A percentile compares a stretch with the other conserved stretches of the same genome.
Conservation (phyloP, 805 yeast species). For the Dipodascus geniculatus region DNA sequence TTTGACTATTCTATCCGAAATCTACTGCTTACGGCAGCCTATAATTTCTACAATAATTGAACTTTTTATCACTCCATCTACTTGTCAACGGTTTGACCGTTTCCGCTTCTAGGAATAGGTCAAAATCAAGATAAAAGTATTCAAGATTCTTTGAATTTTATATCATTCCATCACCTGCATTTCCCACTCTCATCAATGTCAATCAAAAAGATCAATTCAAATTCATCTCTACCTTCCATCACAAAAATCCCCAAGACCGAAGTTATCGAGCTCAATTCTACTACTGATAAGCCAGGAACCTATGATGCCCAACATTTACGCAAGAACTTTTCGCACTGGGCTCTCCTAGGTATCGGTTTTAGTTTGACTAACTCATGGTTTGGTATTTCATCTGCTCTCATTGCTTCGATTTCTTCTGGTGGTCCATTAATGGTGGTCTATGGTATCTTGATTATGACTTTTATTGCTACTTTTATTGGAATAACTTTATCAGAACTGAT, state of each 20-base stretch:
- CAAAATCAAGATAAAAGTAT: no score
- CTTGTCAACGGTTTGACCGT: neutral
- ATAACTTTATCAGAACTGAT: constrained; percentile 54
- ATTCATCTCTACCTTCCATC: neutral
- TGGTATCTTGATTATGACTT: constrained; percentile 42
- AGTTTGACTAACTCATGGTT: constrained; percentile 55
- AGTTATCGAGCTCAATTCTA: neutral
- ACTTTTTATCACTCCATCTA: no score
- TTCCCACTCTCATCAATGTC: neutral
- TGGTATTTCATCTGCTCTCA: constrained; percentile 49
- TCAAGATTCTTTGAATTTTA: no score
- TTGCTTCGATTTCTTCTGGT: constrained; percentile 47
- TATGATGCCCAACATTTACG: constrained; percentile 32
- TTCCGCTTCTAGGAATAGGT: neutral
- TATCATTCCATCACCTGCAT: no score
- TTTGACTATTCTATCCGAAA: neutral
- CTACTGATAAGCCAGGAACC: neutral
- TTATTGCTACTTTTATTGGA: constrained; percentile 45
- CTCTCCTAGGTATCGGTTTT: constrained; percentile 40
- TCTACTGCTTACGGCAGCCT: neutral
- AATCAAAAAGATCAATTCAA: neutral
- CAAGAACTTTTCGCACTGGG: constrained; percentile 46
- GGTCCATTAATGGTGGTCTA: constrained; percentile 56
- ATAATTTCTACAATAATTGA: no score
- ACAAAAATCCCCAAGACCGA: neutral